phyloP scores from a whole-genome alignment of 1,284 basidiomycete species.

The Kalmanozyma brasiliensis region DNA sequence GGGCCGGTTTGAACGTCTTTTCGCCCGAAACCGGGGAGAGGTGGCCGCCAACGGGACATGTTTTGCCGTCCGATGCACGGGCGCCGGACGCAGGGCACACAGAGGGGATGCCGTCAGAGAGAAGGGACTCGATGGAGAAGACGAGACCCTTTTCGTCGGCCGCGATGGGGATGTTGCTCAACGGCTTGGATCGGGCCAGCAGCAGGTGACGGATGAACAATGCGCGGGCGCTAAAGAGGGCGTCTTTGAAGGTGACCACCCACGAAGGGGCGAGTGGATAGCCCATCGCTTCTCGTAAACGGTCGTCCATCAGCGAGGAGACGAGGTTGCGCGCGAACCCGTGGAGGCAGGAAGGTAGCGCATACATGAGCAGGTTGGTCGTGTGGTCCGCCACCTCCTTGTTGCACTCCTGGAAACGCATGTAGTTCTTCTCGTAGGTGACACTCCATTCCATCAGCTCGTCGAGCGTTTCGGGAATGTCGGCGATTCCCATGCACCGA shows the following conservation, averaged over 20 bases:
- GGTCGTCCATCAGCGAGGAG: slow-evolving; percentile 37
- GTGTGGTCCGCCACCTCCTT: slow-evolving; percentile 45
- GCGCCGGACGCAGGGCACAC: slow-evolving; percentile 47
- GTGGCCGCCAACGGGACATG: slow-evolving; percentile 44
- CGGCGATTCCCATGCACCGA: slow-evolving; percentile 40
- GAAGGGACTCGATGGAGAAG: slow-evolving; percentile 28
- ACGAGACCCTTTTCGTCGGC: slow-evolving; percentile 19
- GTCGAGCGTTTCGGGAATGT: slow-evolving; percentile 32
- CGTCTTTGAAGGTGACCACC: slow-evolving; percentile 24
- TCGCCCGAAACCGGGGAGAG: neutral
- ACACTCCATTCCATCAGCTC: slow-evolving; percentile 36
- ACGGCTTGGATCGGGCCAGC: slow-evolving; percentile 22
- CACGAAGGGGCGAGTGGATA: slow-evolving; percentile 17
- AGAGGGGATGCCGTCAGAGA: slow-evolving; percentile 26
- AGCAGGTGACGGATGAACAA: slow-evolving; percentile 13
- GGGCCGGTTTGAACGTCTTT: slow-evolving; percentile 14
- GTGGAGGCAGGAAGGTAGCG: slow-evolving; percentile 17
- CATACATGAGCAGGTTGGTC: slow-evolving; percentile 32
- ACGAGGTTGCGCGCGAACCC: slow-evolving; percentile 29
- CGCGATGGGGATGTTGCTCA: slow-evolving; percentile 26
- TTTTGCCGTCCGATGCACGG: slow-evolving; percentile 29
- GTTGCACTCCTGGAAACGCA: slow-evolving; percentile 35
- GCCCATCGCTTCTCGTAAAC: slow-evolving; percentile 33
- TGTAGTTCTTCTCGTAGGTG: slow-evolving; percentile 35
- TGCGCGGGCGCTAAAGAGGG: slow-evolving; percentile 9